Conservation (phyloP, 2,329 filamentous ascomycete species). For the Fonsecaea multimorphosa region DNA sequence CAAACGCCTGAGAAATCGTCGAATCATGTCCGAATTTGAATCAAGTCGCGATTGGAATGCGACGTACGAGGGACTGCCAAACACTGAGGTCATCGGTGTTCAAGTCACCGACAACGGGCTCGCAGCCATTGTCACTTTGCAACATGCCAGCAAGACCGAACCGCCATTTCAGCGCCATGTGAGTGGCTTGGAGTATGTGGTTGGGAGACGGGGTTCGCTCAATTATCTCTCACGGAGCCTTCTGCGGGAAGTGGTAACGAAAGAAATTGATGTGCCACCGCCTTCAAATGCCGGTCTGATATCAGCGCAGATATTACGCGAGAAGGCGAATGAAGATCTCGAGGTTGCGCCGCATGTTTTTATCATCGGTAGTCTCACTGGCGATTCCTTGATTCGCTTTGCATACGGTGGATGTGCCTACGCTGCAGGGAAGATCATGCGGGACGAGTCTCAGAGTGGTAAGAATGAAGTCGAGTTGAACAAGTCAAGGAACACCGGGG, state of each 20-base stretch:
- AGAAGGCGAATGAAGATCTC: constrained; percentile 58
- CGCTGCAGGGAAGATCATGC: constrained; percentile 60
- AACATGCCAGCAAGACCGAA: constrained; percentile 47
- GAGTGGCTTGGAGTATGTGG: constrained; percentile 60
- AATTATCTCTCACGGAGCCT: constrained; percentile 57
- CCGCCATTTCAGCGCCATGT: constrained; percentile 54
- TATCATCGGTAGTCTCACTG: constrained; percentile 64
- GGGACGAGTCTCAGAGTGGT: background rate
- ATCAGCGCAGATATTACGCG: constrained; percentile 60
- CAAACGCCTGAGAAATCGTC: constrained; percentile 42
- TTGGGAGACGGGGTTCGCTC: constrained; percentile 62
- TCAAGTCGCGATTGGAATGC: constrained; percentile 57
- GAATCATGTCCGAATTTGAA: constrained; percentile 50
- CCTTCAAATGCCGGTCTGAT: constrained; percentile 46
- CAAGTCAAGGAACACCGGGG: constrained; percentile 9
- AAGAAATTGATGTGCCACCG: constrained; percentile 14
- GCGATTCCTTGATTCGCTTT: constrained; percentile 66
- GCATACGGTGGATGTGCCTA: constrained; percentile 65
- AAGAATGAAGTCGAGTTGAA: background rate
- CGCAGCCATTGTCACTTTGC: constrained; percentile 51
- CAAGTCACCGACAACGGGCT: constrained; percentile 41
- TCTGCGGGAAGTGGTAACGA: constrained; percentile 51
- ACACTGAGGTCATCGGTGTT: constrained; percentile 56
- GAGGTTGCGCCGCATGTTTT: constrained; percentile 62
- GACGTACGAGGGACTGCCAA: constrained; percentile 62